Evolutionary conservation across 805 yeast genomes (phyloP), one percentile per base, ranked within the genome.

Genomic region (Starmerella roubikii): DNA sequence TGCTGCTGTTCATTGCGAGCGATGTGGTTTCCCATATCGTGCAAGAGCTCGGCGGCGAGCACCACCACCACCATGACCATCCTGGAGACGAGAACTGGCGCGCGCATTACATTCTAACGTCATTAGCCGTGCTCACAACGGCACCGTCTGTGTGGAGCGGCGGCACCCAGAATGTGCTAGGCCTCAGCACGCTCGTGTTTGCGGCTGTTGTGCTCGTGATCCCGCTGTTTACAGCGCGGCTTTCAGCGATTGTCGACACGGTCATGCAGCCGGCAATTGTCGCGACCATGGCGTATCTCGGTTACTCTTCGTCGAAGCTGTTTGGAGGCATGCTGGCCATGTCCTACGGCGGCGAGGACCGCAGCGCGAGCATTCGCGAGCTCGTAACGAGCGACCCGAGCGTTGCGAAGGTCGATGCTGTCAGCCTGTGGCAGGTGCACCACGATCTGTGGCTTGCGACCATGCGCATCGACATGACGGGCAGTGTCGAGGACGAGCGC

Each of bases 1-100:
- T 93, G 1, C 68, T 88, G 44, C 65, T 86, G 19, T 88, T 86
- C 71, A 93, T 88, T 44, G 96, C 97, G 0, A 71, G 84, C 37
- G 97, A 88, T 58, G 64, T 91, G 37, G 61, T 82, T 32, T 82
- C 93, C 34, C 98, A 88, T 58, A 67, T 81, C n/a, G 50, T 82
- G 15, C 96, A 88, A 57, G 94, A 83, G 46, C 50, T 74, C 21
- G 71, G 78, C 3, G 26, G 39, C 26, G 61, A 41, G 30, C 47
- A 40, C 32, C 36, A 30, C 27, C 39, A 36, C 34, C 15, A 9
- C 5, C 17, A 13, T 22, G 36, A 33, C 22, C 28, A 32, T n/a
- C 22, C 23, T 13, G 19, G 19, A 10, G 24, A 18, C 18, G 22
- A 18, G 8, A 7, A 25, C 11, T 9, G 6, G 35, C 17, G 10